phyloP scores from a whole-genome alignment of 2,329 filamentous ascomycete genomes.

The Aspergillus amoenus region DNA sequence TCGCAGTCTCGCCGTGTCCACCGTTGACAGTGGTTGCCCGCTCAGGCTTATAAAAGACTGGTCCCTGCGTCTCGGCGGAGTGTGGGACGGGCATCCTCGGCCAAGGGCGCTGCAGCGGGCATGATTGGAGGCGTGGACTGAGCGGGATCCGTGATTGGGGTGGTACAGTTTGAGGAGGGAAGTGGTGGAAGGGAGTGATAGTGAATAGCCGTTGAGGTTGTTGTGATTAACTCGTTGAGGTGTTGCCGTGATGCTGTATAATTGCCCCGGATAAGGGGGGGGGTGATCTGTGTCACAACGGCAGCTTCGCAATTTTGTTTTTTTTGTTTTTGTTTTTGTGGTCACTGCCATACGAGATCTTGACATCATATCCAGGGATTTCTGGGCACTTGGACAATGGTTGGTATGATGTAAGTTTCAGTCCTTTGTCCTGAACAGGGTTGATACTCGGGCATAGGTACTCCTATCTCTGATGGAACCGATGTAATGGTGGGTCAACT shows the following conservation, averaged over 20 bases:
- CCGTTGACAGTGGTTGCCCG: not conserved
- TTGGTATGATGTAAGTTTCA: not conserved
- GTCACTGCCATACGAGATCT: not conserved
- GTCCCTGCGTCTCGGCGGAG: constrained; percentile 24
- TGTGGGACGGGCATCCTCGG: constrained; percentile 28
- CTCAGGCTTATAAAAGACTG: constrained; percentile 22
- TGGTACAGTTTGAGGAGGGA: not conserved
- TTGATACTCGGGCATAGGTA: too few species aligned
- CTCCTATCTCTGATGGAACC: not conserved
- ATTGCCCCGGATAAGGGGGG: not conserved
- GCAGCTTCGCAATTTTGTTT: not conserved
- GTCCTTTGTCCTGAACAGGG: not conserved
- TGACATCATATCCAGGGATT: not conserved
- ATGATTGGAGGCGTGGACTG: constrained; percentile 9
- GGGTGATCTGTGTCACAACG: not conserved
- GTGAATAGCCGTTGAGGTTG: not conserved
- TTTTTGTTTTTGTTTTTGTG: not conserved
- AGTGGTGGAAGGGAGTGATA: not conserved
- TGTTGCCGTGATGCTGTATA: not conserved
- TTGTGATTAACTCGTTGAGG: not conserved
- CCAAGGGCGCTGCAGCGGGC: constrained; percentile 2
- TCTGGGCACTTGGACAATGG: not conserved
- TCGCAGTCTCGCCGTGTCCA: not conserved
- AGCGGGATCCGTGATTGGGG: not conserved
- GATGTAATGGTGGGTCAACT: not conserved